Conservation (phyloP, 805 yeast species). For the Ogataea wickerhamii region DNA sequence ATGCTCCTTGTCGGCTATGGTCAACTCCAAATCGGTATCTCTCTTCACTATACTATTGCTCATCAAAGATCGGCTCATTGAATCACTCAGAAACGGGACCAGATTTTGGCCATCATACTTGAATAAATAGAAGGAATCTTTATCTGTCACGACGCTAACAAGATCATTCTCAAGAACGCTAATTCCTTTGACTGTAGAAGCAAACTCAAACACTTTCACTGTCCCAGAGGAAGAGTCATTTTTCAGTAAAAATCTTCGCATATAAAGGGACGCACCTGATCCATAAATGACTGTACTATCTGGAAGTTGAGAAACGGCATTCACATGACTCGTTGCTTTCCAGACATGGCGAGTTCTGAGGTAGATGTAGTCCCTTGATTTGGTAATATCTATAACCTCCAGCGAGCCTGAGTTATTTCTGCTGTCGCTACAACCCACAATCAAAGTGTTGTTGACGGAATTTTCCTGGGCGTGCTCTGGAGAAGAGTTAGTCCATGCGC, state of each 20-base stretch:
- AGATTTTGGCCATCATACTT: slow-evolving; percentile 16
- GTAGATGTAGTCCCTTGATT: slow-evolving; percentile 10
- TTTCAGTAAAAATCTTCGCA: slow-evolving; percentile 19
- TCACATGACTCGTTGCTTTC: slow-evolving; percentile 21
- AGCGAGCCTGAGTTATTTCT: slow-evolving; percentile 21
- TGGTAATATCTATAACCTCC: slow-evolving; percentile 28
- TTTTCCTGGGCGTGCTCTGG: slow-evolving; percentile 2
- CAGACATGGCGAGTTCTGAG: slow-evolving; percentile 18
- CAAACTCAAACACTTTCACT: slow-evolving; percentile 7
- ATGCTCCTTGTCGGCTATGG: slow-evolving; percentile 21
- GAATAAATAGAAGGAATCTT: slow-evolving; percentile 25
- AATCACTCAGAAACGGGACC: slow-evolving; percentile 14
- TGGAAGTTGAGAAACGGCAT: slow-evolving; percentile 21
- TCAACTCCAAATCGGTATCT: slow-evolving; percentile 7
- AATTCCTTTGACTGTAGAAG: slow-evolving; percentile 22
- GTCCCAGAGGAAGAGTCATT: slow-evolving; percentile 21
- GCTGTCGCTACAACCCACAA: slow-evolving; percentile 32
- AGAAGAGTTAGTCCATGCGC: slow-evolving; percentile 29
- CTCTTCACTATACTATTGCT: slow-evolving; percentile 19
- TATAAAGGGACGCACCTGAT: slow-evolving; percentile 12
- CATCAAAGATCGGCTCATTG: slow-evolving; percentile 21
- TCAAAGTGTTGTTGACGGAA: slow-evolving; percentile 24
- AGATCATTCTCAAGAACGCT: slow-evolving; percentile 15
- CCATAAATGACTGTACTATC: slow-evolving; percentile 26
- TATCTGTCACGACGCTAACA: slow-evolving; percentile 28